Evolutionary conservation across 2,329 filamentous ascomycete genomes (phyloP), one percentile per base, ranked within the genome.

Genomic region (Diplodia mutila): DNA sequence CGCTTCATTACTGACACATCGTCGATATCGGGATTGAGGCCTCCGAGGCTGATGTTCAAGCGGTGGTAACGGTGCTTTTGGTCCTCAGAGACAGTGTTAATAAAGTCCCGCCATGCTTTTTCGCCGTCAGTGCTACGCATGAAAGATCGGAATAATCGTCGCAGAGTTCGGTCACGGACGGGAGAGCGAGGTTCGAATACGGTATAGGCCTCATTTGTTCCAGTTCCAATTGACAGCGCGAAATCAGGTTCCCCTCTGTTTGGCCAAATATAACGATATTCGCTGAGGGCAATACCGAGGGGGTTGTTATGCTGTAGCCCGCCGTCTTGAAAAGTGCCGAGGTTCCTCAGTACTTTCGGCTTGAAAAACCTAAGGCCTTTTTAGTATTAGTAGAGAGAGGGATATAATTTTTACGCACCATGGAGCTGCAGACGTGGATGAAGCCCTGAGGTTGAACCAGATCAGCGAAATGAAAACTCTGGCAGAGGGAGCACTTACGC

Each of bases 241-340:
- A 75, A 70, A 59, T 76, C 74, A 1, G 71, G 68, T 7, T 67
- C 32, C n/a, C 52, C 51, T 68, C 67, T 69, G 1, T 71, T 66
- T 9, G 73, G 74, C 75, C 70, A 76, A 7, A 76, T 48, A n/a
- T 66, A 61, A 12, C 67, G 67, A 18, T 59, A 68, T 61, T 76
- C 73, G 68, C 69, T 74, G 23, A 68, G 54, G 14, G 72, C 72
- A 32, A 75, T 66, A 8, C 69, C 69, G 2, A 72, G 59, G 1
- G 73, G 74, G 61, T 76, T 76, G 54, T 75, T 75, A 49, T 76
- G 68, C n/a, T 72, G 57, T 3, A 77, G 68, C 2, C 73, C 74
- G 25, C 75, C 72, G 65, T 75, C 74, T 67, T 76, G 71, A 59
- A 71, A 77, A 0, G 70, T 74, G 18, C 73, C 71, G 8, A 75